A percentile compares a stretch with the other conserved stretches of the same genome.
phyloP scores from a whole-genome alignment of 2,329 filamentous ascomycete species.

The Trichoderma harzianum region DNA sequence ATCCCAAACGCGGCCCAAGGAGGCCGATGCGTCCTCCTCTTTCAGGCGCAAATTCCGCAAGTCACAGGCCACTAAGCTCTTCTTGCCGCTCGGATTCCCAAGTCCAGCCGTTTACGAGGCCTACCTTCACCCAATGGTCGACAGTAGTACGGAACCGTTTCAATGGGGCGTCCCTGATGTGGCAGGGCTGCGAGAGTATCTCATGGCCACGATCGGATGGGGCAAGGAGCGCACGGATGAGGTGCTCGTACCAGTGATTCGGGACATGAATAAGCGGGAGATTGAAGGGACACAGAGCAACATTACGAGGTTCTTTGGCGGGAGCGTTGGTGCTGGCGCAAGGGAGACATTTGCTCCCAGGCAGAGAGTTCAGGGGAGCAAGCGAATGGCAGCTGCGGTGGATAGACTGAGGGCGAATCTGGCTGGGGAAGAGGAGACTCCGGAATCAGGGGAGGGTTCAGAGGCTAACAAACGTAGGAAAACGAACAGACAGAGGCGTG shows the following conservation, averaged over 20 bases:
- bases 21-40: constrained; percentile 54
- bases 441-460: not conserved
- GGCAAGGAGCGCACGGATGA: constrained; percentile 88
- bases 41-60: constrained; percentile 88
- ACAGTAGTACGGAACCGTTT: constrained; percentile 72
- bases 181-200: constrained; percentile 74
- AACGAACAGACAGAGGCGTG: not conserved
- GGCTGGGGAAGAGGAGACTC: constrained; percentile 20
- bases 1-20: constrained; percentile 58
- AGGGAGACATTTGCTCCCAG: constrained; percentile 68
- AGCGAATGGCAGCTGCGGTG: constrained; percentile 74
- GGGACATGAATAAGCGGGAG: constrained; percentile 87
- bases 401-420: constrained; percentile 54
- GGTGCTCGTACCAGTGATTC: constrained; percentile 89
- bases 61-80: constrained; percentile 75
- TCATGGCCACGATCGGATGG: constrained; percentile 95
- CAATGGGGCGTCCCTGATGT: constrained; percentile 96
- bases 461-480: constrained; percentile 21
- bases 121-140: constrained; percentile 84
- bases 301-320: constrained; percentile 88
- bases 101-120: constrained; percentile 74
- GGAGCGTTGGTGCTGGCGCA: constrained; percentile 65
- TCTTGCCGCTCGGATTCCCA: constrained; percentile 78
- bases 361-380: constrained; percentile 60
- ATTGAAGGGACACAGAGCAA: constrained; percentile 92